Base-by-base conservation (phyloP, 108 stramenopile genomes). In the Epipyxis sp. region DNA sequence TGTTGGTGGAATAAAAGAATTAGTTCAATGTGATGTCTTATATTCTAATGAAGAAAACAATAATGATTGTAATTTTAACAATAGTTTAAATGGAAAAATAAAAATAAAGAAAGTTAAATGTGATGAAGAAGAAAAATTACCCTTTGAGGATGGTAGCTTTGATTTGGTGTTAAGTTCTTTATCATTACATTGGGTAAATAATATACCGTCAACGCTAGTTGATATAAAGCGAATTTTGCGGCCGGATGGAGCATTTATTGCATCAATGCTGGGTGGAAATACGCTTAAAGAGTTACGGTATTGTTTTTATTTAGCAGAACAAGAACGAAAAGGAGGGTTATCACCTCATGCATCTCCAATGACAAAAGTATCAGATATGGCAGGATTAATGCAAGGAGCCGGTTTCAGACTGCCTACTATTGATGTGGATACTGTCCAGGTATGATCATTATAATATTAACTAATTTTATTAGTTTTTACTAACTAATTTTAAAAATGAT, bases 241-340 rank as follows among this genome's bases (percentile, higher is more conserved):
- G 84, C 97, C 98, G 0, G 95, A 99, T 79, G 98, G 98, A 0
- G 94, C 94, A 65, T 91, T 99, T 78, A 84, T 99, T 62, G 95
- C 93, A 44, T 87, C 94, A 27, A 91, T 99, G 85, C 87, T 95
- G 10, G 98, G 98, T 1, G 97, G 96, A 40, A 83, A 88, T 32
- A 98, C 97, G 1, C 81, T 98, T 1, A 88, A 92, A 1, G 98
- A 99, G 84, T 85, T 99, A 0, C 87, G 95, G 1, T 82, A 90
- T 0, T 86, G 91, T 0, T 72, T 96, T 50, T 88, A 92, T 0
- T 74, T 95, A 39, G 93, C 97, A 10, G 95, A 96, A 81, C 45
- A 90, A 80, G 93, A 96, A 81, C 80, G 83, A 41, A 37, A 93
- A 45, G 94, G 95, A 2, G 98, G 98, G 0, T 90, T 94, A 1